A percentile compares a stretch with the other conserved stretches of the same genome.
Evolutionary conservation across 345 rosid genomes (phyloP).

Genomic region (Populus euphratica): DNA sequence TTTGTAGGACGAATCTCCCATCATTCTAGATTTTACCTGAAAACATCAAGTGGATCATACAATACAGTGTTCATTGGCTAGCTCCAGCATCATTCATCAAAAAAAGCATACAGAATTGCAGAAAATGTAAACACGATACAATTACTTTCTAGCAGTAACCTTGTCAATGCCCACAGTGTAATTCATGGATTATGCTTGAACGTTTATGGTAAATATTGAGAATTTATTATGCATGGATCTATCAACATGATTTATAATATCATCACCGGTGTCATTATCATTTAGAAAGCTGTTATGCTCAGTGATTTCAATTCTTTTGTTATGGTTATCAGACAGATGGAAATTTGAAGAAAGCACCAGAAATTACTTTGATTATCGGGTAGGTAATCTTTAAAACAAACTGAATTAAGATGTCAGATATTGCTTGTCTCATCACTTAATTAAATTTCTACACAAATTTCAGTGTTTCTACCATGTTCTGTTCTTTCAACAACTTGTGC

Average conservation of each 20-base stretch:
- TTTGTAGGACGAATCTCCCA: slow-evolving; percentile 95
- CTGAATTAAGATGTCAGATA: too few species aligned
- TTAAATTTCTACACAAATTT: neutral
- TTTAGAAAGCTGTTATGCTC: neutral
- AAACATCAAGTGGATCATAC: slow-evolving; percentile 13
- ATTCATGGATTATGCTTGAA: neutral
- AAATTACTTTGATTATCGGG: too few species aligned
- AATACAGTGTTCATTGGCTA: neutral
- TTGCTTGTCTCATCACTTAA: too few species aligned
- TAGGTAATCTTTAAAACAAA: too few species aligned
- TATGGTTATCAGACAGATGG: too few species aligned
- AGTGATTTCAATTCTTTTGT: neutral
- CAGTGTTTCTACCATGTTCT: neutral
- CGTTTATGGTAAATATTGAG: neutral
- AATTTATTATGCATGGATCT: neutral
- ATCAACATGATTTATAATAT: neutral
- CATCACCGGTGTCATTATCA: neutral
- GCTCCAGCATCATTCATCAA: neutral
- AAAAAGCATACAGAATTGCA: neutral
- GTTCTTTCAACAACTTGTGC: neutral
- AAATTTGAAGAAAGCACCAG: too few species aligned
- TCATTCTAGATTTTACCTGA: slow-evolving; percentile 99
- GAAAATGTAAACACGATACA: neutral
- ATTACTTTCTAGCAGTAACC: neutral
- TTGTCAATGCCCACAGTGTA: neutral